Conservation (phyloP, 129 eudicot genomes). For the Ambrosia artemisiifolia region DNA sequence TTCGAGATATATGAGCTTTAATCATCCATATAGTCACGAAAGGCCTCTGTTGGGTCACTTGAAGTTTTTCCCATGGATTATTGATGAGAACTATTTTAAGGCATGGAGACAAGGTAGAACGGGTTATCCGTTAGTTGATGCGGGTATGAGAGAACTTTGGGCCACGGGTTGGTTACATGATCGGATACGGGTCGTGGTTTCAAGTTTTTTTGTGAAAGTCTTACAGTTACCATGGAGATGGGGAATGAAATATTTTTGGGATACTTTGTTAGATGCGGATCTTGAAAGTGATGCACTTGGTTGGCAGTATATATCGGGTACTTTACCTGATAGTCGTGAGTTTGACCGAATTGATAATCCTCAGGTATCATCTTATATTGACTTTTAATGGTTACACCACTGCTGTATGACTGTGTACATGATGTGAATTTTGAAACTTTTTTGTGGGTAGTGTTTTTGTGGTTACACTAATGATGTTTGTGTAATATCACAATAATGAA, state of each 20-base stretch:
- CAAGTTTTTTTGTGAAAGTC: slow-evolving; percentile 95
- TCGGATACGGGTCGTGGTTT: slow-evolving; percentile 82
- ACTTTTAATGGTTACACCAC: neutral
- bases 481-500: neutral
- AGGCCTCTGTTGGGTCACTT: slow-evolving; percentile 87
- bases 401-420: neutral
- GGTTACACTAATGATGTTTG: neutral
- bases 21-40: slow-evolving; percentile 90
- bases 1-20: slow-evolving; percentile 90
- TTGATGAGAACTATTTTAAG: slow-evolving; percentile 76
- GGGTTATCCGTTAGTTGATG: slow-evolving; percentile 98
- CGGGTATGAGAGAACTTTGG: slow-evolving; percentile 98
- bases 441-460: neutral
- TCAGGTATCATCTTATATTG: slow-evolving; percentile 48
- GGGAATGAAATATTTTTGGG: slow-evolving; percentile 99
- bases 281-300: slow-evolving; percentile 98
- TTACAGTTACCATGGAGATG: slow-evolving; percentile 97
- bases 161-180: slow-evolving; percentile 98
- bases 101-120: slow-evolving; percentile 99
- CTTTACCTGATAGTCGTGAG: slow-evolving; percentile 88
- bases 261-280: slow-evolving; percentile 94
- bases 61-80: slow-evolving; percentile 90
- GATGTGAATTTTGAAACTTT: neutral
- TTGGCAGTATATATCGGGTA: slow-evolving; percentile 94
- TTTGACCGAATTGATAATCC: slow-evolving; percentile 86